Conservation (phyloP, 495 filamentous ascomycete genomes). For the Penicillium atrosanguineum region DNA sequence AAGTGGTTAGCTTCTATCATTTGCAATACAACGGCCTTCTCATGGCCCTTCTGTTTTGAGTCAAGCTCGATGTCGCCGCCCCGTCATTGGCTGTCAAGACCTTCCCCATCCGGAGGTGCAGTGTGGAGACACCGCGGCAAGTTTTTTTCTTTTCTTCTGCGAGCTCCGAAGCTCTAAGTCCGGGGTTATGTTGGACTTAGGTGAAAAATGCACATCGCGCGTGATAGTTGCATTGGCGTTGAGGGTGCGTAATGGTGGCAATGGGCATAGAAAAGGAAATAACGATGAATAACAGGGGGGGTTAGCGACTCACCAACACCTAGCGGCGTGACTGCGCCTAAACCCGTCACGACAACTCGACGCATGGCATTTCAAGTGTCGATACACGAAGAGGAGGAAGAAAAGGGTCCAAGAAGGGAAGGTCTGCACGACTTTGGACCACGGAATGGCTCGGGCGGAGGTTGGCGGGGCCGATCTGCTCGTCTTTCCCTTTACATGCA, state of each 20-base stretch:
- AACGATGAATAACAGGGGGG: neutral
- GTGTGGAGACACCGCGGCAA: conserved; percentile 15
- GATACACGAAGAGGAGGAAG: neutral
- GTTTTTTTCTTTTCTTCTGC: neutral
- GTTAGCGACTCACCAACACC: conserved; percentile 63
- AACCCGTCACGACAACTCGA: conserved; percentile 90
- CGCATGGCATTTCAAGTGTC: conserved; percentile 61
- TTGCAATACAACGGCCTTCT: neutral
- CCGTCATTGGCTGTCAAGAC: conserved; percentile 29
- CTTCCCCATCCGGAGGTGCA: conserved; percentile 23
- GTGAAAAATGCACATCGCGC: neutral
- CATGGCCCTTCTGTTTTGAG: neutral
- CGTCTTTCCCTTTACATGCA: conserved; percentile 26
- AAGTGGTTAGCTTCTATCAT: neutral
- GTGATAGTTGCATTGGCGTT: neutral
- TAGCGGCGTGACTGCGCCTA: conserved; percentile 89
- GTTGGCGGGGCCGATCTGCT: conserved; percentile 23
- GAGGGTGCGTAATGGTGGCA: neutral
- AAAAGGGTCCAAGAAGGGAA: conserved; percentile 41
- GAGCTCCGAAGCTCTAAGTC: neutral
- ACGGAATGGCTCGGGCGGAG: conserved; percentile 2
- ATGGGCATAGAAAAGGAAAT: neutral
- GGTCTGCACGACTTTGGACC: conserved; percentile 38
- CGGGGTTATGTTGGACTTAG: neutral
- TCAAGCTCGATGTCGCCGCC: neutral